Evolutionary conservation across 108 stramenopile genomes (phyloP), one percentile per base, ranked within the genome.

Genomic region (Cyclotella choctawhatcheeana): DNA sequence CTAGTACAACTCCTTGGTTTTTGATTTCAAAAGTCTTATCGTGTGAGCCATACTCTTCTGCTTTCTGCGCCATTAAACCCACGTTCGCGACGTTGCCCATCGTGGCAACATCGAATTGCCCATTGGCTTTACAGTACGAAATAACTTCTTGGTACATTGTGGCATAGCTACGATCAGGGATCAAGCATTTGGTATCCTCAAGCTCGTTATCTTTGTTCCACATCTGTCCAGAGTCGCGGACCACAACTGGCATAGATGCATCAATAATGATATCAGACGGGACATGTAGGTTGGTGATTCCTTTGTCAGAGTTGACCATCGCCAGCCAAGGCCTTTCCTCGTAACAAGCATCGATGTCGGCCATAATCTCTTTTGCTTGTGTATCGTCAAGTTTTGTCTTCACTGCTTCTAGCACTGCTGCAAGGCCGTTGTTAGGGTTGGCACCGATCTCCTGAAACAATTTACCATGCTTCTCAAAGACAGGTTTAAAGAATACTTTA

Each of bases 31-130:
- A 97, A 1, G 97, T 97, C 81, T 96, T 97, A 79, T 94, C 92
- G 67, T 97, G 97, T 10, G 90, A 92, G 12, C 97, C 97, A 66
- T 97, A 97, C 71, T 97, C 97, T 69, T 97, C 92, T 2, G 97
- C 97, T 80, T 97, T 89, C 32, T 92, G 86, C 12, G 97, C 97
- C 97, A 97, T 97, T 16, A 97, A 76, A 26, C 96, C 96, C 20
- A 95, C 96, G 64, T 95, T 97, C 64, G 85, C 53, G 25, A 88
- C 88, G 64, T 82, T 84, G 24, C 90, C 90, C 90, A 91, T 91
- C 31, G 90, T 91, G 73, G 91, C 81, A 44, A 94, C 93, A 84
- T 95, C 97, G 75, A 94, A 94, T 62, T 93, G 94, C 13, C 93
- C 93, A 65, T 94, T 48, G 8, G 85, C 85, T 80, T 92, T 94